Conservation (phyloP, 208 protist genomes). For the Naegleria gruberi region DNA sequence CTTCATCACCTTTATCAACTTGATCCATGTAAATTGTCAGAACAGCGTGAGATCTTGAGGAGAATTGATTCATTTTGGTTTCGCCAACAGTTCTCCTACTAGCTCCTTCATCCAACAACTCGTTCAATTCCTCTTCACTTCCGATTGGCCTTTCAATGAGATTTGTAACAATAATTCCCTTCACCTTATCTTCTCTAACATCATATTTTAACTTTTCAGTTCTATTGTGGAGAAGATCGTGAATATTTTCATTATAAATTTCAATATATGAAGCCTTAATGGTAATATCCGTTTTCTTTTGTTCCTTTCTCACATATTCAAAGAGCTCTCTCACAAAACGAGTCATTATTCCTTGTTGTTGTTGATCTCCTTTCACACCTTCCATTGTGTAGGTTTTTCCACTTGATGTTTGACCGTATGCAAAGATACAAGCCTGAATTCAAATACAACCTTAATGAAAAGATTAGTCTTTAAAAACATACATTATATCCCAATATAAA, state of each 20-base stretch:
- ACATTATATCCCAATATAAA: background rate
- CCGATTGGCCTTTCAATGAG: background rate
- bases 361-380: constrained; percentile 41
- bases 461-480: background rate
- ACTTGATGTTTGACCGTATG: constrained; percentile 74
- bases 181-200: constrained; percentile 22
- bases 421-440: constrained; percentile 59
- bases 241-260: constrained; percentile 43
- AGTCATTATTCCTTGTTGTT: constrained; percentile 61
- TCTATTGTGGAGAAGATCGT: constrained; percentile 35
- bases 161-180: constrained; percentile 29
- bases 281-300: constrained; percentile 20
- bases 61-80: constrained; percentile 72
- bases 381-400: constrained; percentile 81
- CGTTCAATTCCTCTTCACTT: constrained; percentile 53
- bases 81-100: constrained; percentile 59
- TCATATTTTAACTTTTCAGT: constrained; percentile 12
- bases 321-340: constrained; percentile 64
- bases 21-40: constrained; percentile 68
- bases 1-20: constrained; percentile 30
- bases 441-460: too few species aligned
- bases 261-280: constrained; percentile 38
- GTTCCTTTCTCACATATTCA: constrained; percentile 36
- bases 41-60: constrained; percentile 79
- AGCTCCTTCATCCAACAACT: constrained; percentile 53